A percentile compares a stretch with the other conserved stretches of the same genome.
These are phyloP conservation scores for Aspergillus pseudonomiae DNA, from an alignment of 2,329 filamentous ascomycete genomes.

Conservation along the genomic window DNA sequence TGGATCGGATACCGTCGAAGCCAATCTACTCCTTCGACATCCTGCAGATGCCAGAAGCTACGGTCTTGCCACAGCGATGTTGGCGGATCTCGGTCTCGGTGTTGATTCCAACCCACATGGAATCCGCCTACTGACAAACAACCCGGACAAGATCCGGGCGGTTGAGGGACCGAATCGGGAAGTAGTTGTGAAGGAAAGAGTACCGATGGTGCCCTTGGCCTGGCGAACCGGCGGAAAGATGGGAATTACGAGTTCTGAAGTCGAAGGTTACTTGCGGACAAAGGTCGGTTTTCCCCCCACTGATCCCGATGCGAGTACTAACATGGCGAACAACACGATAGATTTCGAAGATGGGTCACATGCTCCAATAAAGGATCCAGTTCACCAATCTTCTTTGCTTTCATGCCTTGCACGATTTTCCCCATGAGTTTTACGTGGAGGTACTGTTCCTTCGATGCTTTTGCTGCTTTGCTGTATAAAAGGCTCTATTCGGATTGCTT, in stretches of 20 bases:
- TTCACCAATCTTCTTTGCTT: conserved; percentile 4
- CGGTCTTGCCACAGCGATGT: conserved; percentile 92
- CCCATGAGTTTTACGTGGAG: background rate
- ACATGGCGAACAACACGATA: conserved; percentile 36
- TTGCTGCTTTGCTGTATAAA: background rate
- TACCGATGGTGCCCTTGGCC: conserved; percentile 92
- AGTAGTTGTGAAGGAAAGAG: conserved; percentile 82
- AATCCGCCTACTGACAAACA: conserved; percentile 87
- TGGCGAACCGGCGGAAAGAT: conserved; percentile 80
- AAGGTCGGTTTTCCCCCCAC: conserved; percentile 65
- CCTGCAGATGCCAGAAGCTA: conserved; percentile 95
- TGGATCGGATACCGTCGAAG: conserved; percentile 96
- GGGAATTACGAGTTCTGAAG: conserved; percentile 83
- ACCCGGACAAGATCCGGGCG: conserved; percentile 93
- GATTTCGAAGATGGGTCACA: conserved; percentile 88
- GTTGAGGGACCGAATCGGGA: conserved; percentile 91
- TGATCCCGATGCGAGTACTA: conserved; percentile 8
- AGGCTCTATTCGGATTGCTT: background rate
- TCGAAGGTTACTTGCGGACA: conserved; percentile 90
- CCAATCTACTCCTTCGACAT: conserved; percentile 86
- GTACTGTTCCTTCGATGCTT: background rate
- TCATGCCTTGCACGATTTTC: background rate
- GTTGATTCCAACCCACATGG: conserved; percentile 61
- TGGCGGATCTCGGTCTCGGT: conserved; percentile 77
- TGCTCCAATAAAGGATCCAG: conserved; percentile 52